phyloP scores from a whole-genome alignment of 192 early-diverging fungal species.

The Podila clonocystis region DNA sequence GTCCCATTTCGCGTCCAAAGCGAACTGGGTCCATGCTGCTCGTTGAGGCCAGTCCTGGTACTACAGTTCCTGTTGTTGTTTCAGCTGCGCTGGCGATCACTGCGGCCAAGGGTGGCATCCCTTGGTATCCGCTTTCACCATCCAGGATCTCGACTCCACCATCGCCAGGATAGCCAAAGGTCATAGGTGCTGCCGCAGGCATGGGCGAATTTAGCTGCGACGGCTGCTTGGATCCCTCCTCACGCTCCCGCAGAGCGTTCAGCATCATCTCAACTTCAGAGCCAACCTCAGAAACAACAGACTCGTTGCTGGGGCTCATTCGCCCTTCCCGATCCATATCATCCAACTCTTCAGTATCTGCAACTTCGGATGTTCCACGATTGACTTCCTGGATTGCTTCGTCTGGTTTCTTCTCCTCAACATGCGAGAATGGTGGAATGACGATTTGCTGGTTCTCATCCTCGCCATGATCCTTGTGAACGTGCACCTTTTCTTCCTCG shows the following conservation, averaged over 20 bases:
- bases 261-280: slow-evolving; percentile 44
- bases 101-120: neutral
- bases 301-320: neutral
- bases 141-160: neutral
- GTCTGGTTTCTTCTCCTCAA: neutral
- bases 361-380: neutral
- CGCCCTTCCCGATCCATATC: neutral
- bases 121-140: neutral
- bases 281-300: slow-evolving; percentile 29
- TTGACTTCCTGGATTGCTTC: neutral
- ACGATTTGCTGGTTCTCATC: neutral
- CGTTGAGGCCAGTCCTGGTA: neutral
- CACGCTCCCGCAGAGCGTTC: slow-evolving; percentile 36
- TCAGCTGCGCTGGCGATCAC: neutral
- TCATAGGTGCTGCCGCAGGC: neutral
- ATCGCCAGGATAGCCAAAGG: neutral
- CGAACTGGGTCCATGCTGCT: slow-evolving; percentile 5
- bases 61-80: neutral
- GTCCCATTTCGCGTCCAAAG: slow-evolving; percentile 38
- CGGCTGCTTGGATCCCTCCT: slow-evolving; percentile 17
- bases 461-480: neutral
- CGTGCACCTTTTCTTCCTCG: neutral
- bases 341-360: neutral
- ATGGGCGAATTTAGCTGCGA: slow-evolving; percentile 17
- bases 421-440: neutral